Evolutionary conservation across 2,329 filamentous ascomycete genomes (phyloP).

Genomic region (Ophiostoma himal-ulmi): DNA sequence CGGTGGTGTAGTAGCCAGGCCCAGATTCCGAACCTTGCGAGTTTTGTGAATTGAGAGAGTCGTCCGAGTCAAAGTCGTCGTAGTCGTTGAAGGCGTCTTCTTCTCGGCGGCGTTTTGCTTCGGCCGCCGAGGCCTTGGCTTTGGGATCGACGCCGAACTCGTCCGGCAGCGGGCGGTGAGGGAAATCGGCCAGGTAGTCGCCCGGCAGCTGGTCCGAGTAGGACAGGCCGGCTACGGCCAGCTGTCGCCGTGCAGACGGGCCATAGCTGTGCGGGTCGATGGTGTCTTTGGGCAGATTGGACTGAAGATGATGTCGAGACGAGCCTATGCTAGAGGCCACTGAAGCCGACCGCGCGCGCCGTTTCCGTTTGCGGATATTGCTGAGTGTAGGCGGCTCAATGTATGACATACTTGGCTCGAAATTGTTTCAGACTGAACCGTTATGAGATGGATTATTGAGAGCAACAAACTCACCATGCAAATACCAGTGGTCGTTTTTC

Average conservation of each 20-base stretch:
- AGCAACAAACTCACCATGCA: not conserved
- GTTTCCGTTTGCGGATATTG: conserved; percentile 35
- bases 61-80: conserved; percentile 12
- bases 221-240: conserved; percentile 48
- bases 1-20: not conserved
- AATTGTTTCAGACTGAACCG: not conserved
- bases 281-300: conserved; percentile 31
- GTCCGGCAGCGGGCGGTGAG: conserved; percentile 42
- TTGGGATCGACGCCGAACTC: conserved; percentile 22
- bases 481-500: not conserved
- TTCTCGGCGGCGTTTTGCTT: not conserved
- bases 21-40: not conserved
- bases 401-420: conserved; percentile 21
- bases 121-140: conserved; percentile 18
- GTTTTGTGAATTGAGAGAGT: not conserved
- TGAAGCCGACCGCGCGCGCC: conserved; percentile 25
- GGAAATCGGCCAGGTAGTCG: conserved; percentile 41
- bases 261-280: conserved; percentile 54
- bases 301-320: conserved; percentile 13
- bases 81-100: conserved; percentile 25
- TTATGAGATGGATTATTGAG: not conserved
- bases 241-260: conserved; percentile 47
- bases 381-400: conserved; percentile 25
- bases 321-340: conserved; percentile 24
- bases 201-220: conserved; percentile 42